Conservation (phyloP, 1,284 basidiomycete species). For the Boletus sp. region DNA sequence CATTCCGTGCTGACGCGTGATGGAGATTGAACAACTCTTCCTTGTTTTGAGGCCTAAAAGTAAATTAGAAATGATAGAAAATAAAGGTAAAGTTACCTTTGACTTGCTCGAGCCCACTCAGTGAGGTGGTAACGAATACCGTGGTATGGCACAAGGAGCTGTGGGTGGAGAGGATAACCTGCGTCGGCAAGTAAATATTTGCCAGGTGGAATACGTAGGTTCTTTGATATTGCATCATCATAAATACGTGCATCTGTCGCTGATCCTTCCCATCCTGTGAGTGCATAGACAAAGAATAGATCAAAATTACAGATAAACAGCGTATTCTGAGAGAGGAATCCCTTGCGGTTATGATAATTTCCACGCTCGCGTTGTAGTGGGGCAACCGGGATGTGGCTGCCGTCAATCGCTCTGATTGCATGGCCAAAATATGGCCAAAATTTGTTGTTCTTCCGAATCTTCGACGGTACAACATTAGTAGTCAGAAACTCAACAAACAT, state of each 20-base stretch:
- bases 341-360: background rate
- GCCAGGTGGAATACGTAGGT: background rate
- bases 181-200: background rate
- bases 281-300: background rate
- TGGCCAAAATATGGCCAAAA: too few species aligned
- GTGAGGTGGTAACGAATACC: constrained; percentile 11
- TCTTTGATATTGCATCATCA: too few species aligned
- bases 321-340: background rate
- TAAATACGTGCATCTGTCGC: background rate
- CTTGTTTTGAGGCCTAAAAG: background rate
- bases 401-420: background rate
- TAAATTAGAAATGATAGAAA: too few species aligned
- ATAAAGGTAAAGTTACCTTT: too few species aligned
- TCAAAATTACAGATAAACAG: background rate
- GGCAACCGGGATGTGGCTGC: background rate
- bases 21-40: constrained; percentile 47
- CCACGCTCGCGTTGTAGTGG: background rate
- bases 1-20: constrained; percentile 43
- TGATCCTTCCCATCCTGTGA: background rate
- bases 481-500: too few species aligned
- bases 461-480: too few species aligned
- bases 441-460: too few species aligned
- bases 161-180: too few species aligned
- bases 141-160: constrained; percentile 3
- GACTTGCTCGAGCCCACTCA: background rate